Percentiles rank a stretch among this genome's conserved stretches.
Evolutionary conservation across 75 land plant genomes (phyloP).

Genomic region (Chamaecyparis obtusa): DNA sequence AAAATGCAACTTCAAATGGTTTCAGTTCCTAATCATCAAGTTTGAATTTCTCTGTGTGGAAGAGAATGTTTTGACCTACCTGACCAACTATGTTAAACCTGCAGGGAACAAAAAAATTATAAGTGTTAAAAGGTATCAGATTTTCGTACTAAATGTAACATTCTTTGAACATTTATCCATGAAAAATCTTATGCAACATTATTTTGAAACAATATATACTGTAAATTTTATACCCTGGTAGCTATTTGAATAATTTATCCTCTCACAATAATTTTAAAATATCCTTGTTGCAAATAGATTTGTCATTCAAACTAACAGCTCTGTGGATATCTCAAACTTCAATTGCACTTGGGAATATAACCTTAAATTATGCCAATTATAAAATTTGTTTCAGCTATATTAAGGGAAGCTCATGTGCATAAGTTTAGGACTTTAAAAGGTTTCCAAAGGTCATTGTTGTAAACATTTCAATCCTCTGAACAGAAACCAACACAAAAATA

Average conservation of each 20-base stretch:
- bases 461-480: not conserved
- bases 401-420: not conserved
- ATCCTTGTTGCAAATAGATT: not conserved
- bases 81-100: conserved; percentile 95
- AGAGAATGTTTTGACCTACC: conserved; percentile 33
- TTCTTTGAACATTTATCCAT: not conserved
- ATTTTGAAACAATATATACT: not conserved
- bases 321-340: not conserved
- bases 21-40: not conserved
- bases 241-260: not conserved
- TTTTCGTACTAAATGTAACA: not conserved
- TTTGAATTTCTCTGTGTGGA: not conserved
- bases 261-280: not conserved
- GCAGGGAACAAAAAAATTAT: conserved; percentile 12
- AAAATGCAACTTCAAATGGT: not conserved
- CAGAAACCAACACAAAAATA: not conserved
- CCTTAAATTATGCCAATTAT: not conserved
- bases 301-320: not conserved
- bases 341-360: not conserved
- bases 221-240: not conserved
- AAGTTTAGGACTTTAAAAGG: not conserved
- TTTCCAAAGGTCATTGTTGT: not conserved
- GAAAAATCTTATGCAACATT: not conserved
- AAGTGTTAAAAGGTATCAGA: not conserved
- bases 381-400: not conserved